Conservation (phyloP, 2,329 filamentous ascomycete genomes). For the Xylaria sp. region DNA sequence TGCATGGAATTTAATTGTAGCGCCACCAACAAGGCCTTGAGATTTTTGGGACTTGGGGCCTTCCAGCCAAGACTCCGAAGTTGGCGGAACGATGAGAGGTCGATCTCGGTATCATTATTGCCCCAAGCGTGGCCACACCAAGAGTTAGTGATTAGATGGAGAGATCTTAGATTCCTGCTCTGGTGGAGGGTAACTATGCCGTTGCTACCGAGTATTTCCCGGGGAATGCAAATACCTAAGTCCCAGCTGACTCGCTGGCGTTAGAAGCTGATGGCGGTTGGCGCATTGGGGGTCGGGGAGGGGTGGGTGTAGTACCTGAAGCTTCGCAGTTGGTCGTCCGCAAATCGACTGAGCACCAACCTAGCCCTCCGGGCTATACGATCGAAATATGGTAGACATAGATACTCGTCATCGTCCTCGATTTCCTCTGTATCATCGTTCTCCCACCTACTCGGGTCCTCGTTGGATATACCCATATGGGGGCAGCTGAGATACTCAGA, state of each 20-base stretch:
- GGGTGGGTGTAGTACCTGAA: constrained; percentile 1
- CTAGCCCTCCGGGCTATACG: neutral
- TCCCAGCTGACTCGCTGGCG: neutral
- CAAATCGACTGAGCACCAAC: neutral
- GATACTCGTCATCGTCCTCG: neutral
- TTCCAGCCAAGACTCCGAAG: constrained; percentile 10
- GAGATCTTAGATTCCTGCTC: neutral
- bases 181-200: constrained; percentile 5
- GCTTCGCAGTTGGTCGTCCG: neutral
- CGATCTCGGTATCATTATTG: neutral
- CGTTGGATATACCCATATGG: neutral
- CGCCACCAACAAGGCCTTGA: neutral
- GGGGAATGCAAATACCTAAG: neutral
- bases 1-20: neutral
- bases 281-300: neutral
- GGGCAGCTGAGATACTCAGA: no score
- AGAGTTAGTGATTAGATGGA: neutral
- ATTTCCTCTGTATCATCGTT: neutral
- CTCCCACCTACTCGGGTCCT: neutral
- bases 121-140: neutral
- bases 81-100: constrained; percentile 4
- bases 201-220: neutral
- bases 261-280: neutral
- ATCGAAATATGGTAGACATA: neutral
- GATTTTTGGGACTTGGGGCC: neutral